Evolutionary conservation across 2,329 filamentous ascomycete genomes (phyloP), one percentile per base, ranked within the genome.

Genomic region (Ceratocystis lukuohia): DNA sequence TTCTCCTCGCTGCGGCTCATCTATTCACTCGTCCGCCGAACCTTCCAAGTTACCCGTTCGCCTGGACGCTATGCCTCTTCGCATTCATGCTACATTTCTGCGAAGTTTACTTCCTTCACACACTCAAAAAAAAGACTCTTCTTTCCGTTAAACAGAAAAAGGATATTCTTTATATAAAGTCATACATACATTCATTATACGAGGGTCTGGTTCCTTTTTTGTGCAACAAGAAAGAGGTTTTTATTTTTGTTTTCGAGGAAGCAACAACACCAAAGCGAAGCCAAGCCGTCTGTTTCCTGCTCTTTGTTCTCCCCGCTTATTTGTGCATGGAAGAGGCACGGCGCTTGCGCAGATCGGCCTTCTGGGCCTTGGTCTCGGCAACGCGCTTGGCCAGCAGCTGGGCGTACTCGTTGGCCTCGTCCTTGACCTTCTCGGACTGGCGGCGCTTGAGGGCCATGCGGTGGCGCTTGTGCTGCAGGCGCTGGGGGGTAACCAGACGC

Each of bases 381-480:
- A 97, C 90, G 82, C 94, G 94, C 89, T 94, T 95, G 83, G 94
- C 91, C 71, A 99, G 86, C 79, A 97, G 80, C 81, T 93, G 87
- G 74, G 92, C 88, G 81, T 99, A 99, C 82, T 99, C 94, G 83
- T 90, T 92, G 77, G 94, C 94, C 84, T 96, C 93, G 78, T 99
- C 94, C 87, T 96, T 96, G 83, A 91, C 86, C 81, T 92, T 89
- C 85, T 99, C 94, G 76, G 92, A 82, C 78, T 91, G 90, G 80
- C 94, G 93, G 80, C 93, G 91, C 91, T 99, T 99, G 82, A 99
- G 88, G 76, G 94, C 93, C 76, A 95, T 83, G 75, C 92, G 86
- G 85, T 97, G 94, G 77, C 94, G 91, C 90, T 97, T 99, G 89
- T 96, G 94, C 87, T 99, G 94, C 77, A 99, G 91, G 80, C 94